phyloP scores from a whole-genome alignment of 805 yeast species.

The Zygoascus ofunaensis region DNA sequence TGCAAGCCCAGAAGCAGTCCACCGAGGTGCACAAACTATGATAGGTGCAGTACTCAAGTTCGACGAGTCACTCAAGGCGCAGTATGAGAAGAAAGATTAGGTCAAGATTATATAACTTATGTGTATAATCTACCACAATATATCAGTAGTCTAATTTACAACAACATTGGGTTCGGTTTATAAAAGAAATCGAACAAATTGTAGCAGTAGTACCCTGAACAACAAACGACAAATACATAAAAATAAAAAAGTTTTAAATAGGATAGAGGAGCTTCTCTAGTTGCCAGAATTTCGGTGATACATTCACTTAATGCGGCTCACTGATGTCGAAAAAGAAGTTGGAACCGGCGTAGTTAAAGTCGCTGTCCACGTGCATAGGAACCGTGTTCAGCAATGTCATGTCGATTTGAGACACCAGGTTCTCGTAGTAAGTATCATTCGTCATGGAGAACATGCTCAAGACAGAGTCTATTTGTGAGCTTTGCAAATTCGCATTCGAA shows the following conservation, averaged over 20 bases:
- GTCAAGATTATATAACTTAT: too few relatives aligned
- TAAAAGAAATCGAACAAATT: too few relatives aligned
- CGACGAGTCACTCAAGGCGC: constrained; percentile 21
- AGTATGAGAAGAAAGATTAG: not conserved
- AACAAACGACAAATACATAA: too few relatives aligned
- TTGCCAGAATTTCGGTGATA: too few relatives aligned
- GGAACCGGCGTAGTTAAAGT: not conserved
- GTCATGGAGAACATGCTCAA: constrained; percentile 13
- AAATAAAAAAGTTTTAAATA: too few relatives aligned
- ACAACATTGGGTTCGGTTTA: too few relatives aligned
- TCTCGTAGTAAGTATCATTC: constrained; percentile 11
- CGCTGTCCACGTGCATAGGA: constrained; percentile 1
- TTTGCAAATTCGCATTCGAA: not conserved
- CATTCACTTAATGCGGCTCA: not conserved
- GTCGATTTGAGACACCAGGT: constrained; percentile 11
- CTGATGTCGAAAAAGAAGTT: constrained; percentile 2
- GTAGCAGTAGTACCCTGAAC: too few relatives aligned
- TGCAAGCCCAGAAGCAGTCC: constrained; percentile 55
- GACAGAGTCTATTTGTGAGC: constrained; percentile 6
- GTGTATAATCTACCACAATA: too few relatives aligned
- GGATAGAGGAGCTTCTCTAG: too few relatives aligned
- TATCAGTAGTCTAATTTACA: too few relatives aligned
- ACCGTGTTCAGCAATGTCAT: constrained; percentile 4
- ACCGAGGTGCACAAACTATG: constrained; percentile 49
- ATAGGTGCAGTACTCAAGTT: constrained; percentile 41